These are phyloP conservation scores for Chlamydomonas asymmetrica DNA, from an alignment of 139 green algal species.

Conservation along the genomic window DNA sequence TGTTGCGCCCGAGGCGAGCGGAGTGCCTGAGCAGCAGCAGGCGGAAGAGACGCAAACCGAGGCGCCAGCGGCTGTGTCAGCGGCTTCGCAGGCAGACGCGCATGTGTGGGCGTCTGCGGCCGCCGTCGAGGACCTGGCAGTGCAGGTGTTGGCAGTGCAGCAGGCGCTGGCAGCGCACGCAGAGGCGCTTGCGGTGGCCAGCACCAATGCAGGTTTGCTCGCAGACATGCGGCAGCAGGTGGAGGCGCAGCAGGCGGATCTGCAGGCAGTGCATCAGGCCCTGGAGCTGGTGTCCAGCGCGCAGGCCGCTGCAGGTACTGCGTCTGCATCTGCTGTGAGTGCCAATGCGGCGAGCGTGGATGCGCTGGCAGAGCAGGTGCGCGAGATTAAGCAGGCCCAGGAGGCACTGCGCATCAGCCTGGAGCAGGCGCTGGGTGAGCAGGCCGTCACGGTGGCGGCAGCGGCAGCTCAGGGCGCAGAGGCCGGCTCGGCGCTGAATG, in stretches of 20 bases:
- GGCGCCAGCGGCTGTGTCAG: no score
- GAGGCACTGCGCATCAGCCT: neutral
- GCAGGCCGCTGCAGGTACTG: neutral
- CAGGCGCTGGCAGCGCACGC: neutral
- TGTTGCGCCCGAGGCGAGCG: no score
- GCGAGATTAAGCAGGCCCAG: neutral
- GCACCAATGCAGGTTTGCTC: neutral
- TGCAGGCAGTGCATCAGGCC: neutral
- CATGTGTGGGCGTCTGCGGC: constrained; percentile 3
- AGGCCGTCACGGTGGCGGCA: neutral
- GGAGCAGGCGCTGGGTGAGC: neutral
- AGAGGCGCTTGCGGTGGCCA: neutral
- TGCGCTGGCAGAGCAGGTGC: neutral
- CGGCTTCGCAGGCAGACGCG: no score
- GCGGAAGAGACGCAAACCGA: no score
- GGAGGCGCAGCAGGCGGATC: constrained; percentile 2
- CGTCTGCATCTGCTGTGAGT: neutral
- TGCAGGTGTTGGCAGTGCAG: neutral
- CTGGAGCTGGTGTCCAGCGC: neutral
- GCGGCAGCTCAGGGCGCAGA: neutral
- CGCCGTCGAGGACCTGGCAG: neutral
- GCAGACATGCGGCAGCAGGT: neutral
- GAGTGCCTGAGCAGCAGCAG: no score
- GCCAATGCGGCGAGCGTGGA: neutral
- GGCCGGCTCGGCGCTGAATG: neutral